Evolutionary conservation across 2,329 filamentous ascomycete genomes (phyloP).

Genomic region (Cercospora brassicicola): DNA sequence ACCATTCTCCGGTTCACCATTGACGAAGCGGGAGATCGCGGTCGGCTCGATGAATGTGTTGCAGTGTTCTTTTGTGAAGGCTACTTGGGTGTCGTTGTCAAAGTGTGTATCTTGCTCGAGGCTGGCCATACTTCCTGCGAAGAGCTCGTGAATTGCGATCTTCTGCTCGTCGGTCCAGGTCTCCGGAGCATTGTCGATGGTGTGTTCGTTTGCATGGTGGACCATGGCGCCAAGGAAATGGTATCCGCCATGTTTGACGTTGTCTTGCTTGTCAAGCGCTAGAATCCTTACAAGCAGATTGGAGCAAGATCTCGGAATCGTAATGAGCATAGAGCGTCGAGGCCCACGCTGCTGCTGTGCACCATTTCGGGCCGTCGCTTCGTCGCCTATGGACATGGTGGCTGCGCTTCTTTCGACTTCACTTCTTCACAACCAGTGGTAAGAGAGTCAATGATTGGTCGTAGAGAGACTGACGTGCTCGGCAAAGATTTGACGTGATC

Average conservation of each 20-base stretch:
- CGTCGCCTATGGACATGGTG: conserved; percentile 9
- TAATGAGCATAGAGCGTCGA: conserved; percentile 14
- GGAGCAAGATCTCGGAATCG: conserved; percentile 11
- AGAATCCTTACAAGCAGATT: conserved; percentile 12
- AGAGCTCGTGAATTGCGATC: not conserved
- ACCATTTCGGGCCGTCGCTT: conserved; percentile 9
- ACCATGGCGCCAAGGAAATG: conserved; percentile 9
- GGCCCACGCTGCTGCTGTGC: not conserved
- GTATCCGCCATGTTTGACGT: conserved; percentile 9
- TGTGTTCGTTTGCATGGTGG: not conserved
- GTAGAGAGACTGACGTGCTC: conserved; percentile 14
- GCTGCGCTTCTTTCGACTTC: conserved; percentile 9
- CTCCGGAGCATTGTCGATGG: not conserved
- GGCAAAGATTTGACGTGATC: conserved; percentile 11
- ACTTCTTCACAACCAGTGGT: not conserved
- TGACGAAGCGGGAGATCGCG: not conserved
- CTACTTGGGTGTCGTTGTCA: not conserved
- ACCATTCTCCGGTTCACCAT: not conserved
- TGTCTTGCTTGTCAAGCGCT: not conserved
- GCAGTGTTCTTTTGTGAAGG: conserved; percentile 12
- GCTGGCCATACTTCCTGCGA: not conserved
- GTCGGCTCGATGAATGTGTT: conserved; percentile 8
- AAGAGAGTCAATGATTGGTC: conserved; percentile 8
- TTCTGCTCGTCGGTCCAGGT: conserved; percentile 13
- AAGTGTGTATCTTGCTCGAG: not conserved